Base-by-base conservation (phyloP, 169 alveolate species). In the Cryptosporidium andersoni region DNA sequence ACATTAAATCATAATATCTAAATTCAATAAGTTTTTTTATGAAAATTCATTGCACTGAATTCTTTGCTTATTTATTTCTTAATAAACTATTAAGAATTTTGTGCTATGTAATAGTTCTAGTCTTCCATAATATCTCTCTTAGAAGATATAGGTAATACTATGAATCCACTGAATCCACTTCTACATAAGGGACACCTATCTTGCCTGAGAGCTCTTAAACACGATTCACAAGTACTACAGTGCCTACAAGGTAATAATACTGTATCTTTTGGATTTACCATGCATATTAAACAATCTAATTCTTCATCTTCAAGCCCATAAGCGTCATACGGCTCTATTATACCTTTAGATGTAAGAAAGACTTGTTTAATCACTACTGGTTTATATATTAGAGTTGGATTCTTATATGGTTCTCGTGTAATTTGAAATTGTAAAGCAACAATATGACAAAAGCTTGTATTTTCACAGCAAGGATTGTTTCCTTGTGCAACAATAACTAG, bases 131-230 rank as follows among this genome's bases (percentile, higher is more conserved):
- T 25, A 25, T 25, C 25, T 25, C 25, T 25, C 25, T 25, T 25
- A 37, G 2, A 3, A 45, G 1, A 82, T 12, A 89, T 65, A 53
- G 92, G 92, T n/a, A 89, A 80, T 14, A 90, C 89, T 14, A 89
- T 66, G 36, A 89, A 89, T 3, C 88, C 91, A 63, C 53, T 68
- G 68, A 89, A 89, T 16, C 51, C 68, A 45, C 90, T 64, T 37
- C 92, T 82, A 55, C 92, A 89, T 12, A 89, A 53, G n/a, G 92
- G 92, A 53, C 92, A 89, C 16, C 81, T 82, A 65, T 89, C 92
- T 53, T 89, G 92, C 56, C 85, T 89, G 34, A 89, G 65, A 42
- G 92, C 66, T 36, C 89, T 89, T 58, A 89, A 74, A 65, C 92
- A 89, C 39, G 74, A 81, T 48, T 66, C 67, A 67, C 92, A 89